Evolutionary conservation across 306 rosid genomes (phyloP).

Genomic region (Sophora flavescens): DNA sequence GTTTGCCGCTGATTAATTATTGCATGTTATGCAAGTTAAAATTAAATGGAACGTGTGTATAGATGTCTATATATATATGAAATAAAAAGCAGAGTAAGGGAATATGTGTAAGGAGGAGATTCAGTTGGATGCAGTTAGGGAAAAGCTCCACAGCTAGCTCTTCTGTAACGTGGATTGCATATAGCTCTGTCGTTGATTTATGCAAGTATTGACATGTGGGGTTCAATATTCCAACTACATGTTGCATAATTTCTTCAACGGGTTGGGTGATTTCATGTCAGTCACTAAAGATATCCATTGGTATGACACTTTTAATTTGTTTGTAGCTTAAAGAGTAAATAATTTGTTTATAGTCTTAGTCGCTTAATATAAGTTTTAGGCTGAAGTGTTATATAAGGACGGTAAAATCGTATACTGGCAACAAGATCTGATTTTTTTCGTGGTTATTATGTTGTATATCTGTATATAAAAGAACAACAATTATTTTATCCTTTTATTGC

Average conservation of each 20-base stretch:
- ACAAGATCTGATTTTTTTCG: neutral
- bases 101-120: neutral
- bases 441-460: neutral
- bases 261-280: too few species aligned
- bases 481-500: neutral
- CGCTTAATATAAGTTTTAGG: neutral
- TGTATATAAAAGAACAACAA: neutral
- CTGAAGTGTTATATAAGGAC: too few species aligned
- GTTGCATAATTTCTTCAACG: conserved; percentile 30
- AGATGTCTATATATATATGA: neutral
- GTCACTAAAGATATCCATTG: too few species aligned
- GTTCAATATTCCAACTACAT: conserved; percentile 46
- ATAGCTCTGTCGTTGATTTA: conserved; percentile 43
- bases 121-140: neutral
- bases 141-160: conserved; percentile 4
- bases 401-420: too few species aligned
- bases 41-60: neutral
- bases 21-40: neutral
- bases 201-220: conserved; percentile 46
- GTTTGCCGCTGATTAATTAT: neutral
- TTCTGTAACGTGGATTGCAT: conserved; percentile 36
- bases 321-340: too few species aligned
- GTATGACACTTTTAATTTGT: too few species aligned
- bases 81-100: neutral
- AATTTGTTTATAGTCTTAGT: too few species aligned